Percentiles rank a stretch among this genome's conserved stretches.
These are phyloP conservation scores for Cairneyella variabilis DNA, from an alignment of 495 filamentous ascomycete species.

Conservation along the genomic window DNA sequence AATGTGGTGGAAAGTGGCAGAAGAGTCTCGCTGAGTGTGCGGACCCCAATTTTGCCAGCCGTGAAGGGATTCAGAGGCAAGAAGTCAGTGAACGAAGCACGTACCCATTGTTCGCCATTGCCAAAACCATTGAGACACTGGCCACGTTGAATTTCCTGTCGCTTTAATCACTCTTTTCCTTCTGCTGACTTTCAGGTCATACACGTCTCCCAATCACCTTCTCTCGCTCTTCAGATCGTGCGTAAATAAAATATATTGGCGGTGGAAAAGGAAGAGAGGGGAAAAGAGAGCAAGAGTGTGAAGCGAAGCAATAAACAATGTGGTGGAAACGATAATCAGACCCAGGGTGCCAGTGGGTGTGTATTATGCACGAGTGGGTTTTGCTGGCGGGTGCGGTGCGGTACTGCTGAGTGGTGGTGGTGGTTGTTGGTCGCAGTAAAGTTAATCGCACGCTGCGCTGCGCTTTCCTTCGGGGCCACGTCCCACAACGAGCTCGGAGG, in stretches of 20 bases:
- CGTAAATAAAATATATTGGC: background rate
- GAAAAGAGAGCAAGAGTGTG: background rate
- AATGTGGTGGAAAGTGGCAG: background rate
- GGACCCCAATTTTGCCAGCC: too few species aligned
- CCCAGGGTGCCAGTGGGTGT: too few species aligned
- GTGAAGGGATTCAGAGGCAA: too few species aligned
- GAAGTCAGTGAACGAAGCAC: too few species aligned
- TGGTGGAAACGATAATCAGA: too few species aligned
- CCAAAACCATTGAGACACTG: constrained; percentile 24
- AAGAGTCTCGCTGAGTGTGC: background rate
- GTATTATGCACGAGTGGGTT: background rate
- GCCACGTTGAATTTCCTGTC: background rate
- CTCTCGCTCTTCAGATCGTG: background rate
- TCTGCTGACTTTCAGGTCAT: background rate
- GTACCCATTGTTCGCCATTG: constrained; percentile 26
- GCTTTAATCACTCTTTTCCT: background rate
- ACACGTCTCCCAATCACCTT: too few species aligned
- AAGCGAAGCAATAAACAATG: background rate
- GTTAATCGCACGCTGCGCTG: background rate
- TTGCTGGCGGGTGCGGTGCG: background rate
- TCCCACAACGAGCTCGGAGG: too few species aligned
- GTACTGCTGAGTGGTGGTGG: background rate
- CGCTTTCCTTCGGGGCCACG: background rate
- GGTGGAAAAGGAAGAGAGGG: background rate
- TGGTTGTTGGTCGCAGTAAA: background rate